These are phyloP conservation scores for Lichenothelia convexa DNA, from an alignment of 495 filamentous ascomycete genomes.

Conservation along the genomic window DNA sequence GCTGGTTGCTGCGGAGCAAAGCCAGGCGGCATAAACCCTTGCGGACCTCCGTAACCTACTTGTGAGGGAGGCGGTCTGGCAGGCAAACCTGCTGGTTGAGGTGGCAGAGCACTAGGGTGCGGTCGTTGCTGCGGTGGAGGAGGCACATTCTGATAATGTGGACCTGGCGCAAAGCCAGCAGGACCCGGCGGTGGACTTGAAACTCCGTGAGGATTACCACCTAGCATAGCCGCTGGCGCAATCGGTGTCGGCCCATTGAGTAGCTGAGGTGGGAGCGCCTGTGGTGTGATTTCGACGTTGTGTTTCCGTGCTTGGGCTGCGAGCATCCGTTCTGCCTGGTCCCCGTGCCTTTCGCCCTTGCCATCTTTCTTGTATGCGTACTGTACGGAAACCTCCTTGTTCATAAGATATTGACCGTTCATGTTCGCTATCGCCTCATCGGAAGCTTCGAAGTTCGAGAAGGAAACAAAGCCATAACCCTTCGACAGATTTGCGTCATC, in stretches of 20 bases:
- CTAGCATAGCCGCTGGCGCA: slow-evolving; percentile 30
- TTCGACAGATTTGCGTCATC: slow-evolving; percentile 84
- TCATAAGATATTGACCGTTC: slow-evolving; percentile 94
- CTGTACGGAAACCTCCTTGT: slow-evolving; percentile 86
- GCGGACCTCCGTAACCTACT: slow-evolving; percentile 10
- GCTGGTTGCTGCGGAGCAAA: not conserved
- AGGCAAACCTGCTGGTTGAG: slow-evolving; percentile 56
- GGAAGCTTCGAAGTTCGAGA: slow-evolving; percentile 82
- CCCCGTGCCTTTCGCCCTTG: slow-evolving; percentile 90
- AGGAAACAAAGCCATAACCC: slow-evolving; percentile 93
- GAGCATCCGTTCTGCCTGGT: slow-evolving; percentile 81
- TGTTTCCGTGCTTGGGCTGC: slow-evolving; percentile 87
- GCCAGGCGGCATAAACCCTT: slow-evolving; percentile 4
- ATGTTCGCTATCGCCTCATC: slow-evolving; percentile 83
- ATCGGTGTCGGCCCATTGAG: slow-evolving; percentile 25
- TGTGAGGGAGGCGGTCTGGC: slow-evolving; percentile 50
- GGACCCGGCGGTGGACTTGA: slow-evolving; percentile 18
- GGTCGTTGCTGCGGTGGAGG: not conserved
- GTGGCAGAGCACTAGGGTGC: slow-evolving; percentile 1
- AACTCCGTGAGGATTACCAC: slow-evolving; percentile 7
- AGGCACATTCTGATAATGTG: slow-evolving; percentile 2
- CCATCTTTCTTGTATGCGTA: slow-evolving; percentile 99
- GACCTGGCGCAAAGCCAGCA: slow-evolving; percentile 19
- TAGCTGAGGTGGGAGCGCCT: slow-evolving; percentile 33
- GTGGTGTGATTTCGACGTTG: slow-evolving; percentile 61